Percentiles rank a stretch among this genome's conserved stretches.
Evolutionary conservation across 2,329 filamentous ascomycete genomes (phyloP).

Genomic region (Fusarium sp.): DNA sequence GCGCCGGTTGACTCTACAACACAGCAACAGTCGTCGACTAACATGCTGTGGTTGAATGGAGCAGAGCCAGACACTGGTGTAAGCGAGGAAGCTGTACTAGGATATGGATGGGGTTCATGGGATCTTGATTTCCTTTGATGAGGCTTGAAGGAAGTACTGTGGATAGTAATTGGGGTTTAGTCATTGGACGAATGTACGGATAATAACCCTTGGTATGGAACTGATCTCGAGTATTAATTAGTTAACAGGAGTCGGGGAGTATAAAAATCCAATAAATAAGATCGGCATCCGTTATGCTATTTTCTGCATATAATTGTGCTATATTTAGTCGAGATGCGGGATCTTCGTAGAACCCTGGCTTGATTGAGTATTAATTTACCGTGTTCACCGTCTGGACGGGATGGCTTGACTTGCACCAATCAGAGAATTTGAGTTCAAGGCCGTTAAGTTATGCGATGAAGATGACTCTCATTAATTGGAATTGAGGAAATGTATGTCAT

Average conservation of each 20-base stretch:
- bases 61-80: slow-evolving; percentile 24
- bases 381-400: slow-evolving; percentile 1
- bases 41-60: slow-evolving; percentile 40
- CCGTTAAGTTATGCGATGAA: neutral
- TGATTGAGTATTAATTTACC: neutral
- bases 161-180: neutral
- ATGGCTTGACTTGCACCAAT: neutral
- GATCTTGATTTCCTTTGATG: slow-evolving; percentile 45
- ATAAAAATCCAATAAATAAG: neutral
- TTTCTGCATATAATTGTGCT: slow-evolving; percentile 4
- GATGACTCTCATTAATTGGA: neutral
- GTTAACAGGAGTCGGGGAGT: neutral
- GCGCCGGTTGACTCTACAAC: slow-evolving; percentile 16
- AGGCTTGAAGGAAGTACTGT: neutral
- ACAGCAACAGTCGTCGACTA: slow-evolving; percentile 34
- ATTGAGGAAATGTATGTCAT: slow-evolving; percentile 2
- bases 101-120: slow-evolving; percentile 46
- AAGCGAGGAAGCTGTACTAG: slow-evolving; percentile 37
- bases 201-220: neutral
- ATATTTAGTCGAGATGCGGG: slow-evolving; percentile 1
- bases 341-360: neutral
- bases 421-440: neutral
- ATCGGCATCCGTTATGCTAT: neutral
- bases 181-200: neutral
- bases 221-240: neutral